A percentile compares a stretch with the other conserved stretches of the same genome.
These are phyloP conservation scores for Ephemerocybe angulata DNA, from an alignment of 768 basidiomycete species.

Conservation along the genomic window DNA sequence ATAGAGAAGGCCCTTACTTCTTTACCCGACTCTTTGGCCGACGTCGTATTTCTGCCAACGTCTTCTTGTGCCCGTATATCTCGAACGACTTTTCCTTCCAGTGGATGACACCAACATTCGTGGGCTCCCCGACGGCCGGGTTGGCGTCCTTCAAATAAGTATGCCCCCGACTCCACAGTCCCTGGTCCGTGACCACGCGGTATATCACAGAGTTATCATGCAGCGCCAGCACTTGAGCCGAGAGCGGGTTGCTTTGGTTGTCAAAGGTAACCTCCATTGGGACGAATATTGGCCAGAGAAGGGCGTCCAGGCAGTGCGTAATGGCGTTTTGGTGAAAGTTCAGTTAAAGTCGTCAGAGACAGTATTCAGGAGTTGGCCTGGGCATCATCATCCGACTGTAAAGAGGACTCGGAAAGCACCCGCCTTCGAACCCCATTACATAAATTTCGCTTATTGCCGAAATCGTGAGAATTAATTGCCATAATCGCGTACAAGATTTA, in stretches of 20 bases:
- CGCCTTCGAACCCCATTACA: neutral
- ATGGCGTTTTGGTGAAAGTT: neutral
- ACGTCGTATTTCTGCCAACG: slow-evolving; percentile 37
- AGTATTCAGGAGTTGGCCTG: neutral
- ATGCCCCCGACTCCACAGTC: slow-evolving; percentile 38
- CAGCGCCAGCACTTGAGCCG: slow-evolving; percentile 37
- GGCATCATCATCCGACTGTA: neutral
- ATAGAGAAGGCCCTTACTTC: neutral
- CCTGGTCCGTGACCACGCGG: slow-evolving; percentile 39
- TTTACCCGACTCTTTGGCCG: slow-evolving; percentile 23
- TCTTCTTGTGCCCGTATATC: slow-evolving; percentile 38
- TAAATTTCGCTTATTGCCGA: neutral
- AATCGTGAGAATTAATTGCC: neutral
- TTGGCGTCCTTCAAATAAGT: slow-evolving; percentile 48
- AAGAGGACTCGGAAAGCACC: neutral
- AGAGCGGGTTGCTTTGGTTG: slow-evolving; percentile 47
- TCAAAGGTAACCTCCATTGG: slow-evolving; percentile 51
- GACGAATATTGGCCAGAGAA: neutral
- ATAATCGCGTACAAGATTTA: neutral
- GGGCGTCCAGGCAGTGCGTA: neutral
- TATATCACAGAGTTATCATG: slow-evolving; percentile 47
- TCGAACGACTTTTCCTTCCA: slow-evolving; percentile 51
- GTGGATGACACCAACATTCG: slow-evolving; percentile 44
- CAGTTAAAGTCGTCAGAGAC: slow-evolving; percentile 1
- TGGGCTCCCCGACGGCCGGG: slow-evolving; percentile 29